These are phyloP conservation scores for Emergomyces pasteurianus DNA, from an alignment of 2,329 filamentous ascomycete genomes.

Conservation along the genomic window DNA sequence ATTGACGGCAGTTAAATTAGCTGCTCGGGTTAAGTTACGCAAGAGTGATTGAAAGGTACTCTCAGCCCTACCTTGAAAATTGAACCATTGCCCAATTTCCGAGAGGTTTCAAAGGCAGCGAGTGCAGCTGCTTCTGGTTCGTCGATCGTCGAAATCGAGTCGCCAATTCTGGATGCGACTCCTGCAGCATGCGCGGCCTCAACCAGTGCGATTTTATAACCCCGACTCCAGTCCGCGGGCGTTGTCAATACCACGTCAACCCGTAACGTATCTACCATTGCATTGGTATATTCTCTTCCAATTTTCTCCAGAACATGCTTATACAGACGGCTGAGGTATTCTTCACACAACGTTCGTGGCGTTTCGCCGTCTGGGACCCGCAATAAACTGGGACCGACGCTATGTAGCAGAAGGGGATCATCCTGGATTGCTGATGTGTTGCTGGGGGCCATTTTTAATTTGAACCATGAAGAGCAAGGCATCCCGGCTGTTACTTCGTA, in stretches of 20 bases:
- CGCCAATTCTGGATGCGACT: conserved; percentile 4
- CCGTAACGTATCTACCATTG: neutral
- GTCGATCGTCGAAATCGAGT: conserved; percentile 8
- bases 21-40: neutral
- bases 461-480: conserved; percentile 10
- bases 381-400: conserved; percentile 6
- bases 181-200: conserved; percentile 9
- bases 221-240: conserved; percentile 11
- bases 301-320: conserved; percentile 5
- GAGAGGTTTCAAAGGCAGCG: conserved; percentile 3
- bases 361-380: conserved; percentile 8
- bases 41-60: neutral
- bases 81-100: neutral
- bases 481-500: conserved; percentile 4
- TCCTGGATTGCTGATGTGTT: conserved; percentile 4
- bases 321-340: conserved; percentile 1
- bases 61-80: conserved; percentile 4
- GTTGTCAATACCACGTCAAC: conserved; percentile 11
- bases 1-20: neutral
- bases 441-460: conserved; percentile 9
- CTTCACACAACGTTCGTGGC: conserved; percentile 5
- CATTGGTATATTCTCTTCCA: neutral
- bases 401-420: conserved; percentile 7
- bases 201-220: conserved; percentile 5
- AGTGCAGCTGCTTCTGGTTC: conserved; percentile 15